A percentile compares a stretch with the other conserved stretches of the same genome.
Evolutionary conservation across 257 asterid genomes (phyloP).

Genomic region (Fraxinus pennsylvanica): DNA sequence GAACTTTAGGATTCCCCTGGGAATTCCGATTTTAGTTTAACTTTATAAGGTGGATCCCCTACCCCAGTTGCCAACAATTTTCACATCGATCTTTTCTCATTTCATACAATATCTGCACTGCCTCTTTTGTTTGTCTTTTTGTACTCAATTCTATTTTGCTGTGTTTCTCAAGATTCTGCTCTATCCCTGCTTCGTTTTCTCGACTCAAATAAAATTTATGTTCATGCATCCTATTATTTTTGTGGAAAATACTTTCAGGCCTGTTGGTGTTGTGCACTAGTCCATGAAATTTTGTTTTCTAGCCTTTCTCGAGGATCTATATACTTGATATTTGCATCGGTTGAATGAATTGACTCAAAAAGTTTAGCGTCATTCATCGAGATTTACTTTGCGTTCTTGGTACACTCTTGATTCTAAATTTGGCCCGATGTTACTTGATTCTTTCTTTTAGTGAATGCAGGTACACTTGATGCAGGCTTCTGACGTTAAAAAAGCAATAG

Average conservation of each 20-base stretch:
- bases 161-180: not conserved
- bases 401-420: constrained; percentile 23
- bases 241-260: not conserved
- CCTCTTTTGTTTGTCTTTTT: not conserved
- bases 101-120: not conserved
- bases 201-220: not conserved
- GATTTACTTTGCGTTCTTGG: constrained; percentile 15
- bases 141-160: not conserved
- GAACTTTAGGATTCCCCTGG: not conserved
- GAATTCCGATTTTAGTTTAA: not conserved
- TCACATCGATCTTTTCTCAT: not conserved
- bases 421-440: constrained; percentile 70
- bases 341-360: not conserved
- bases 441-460: constrained; percentile 93
- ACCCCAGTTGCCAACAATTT: not conserved
- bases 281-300: not conserved
- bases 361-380: not conserved
- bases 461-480: constrained; percentile 89
- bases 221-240: constrained; percentile 6
- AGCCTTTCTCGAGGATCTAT: not conserved
- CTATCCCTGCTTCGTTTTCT: not conserved
- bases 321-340: not conserved
- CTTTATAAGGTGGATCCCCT: not conserved
- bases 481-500: constrained; percentile 90
- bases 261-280: not conserved